These are phyloP conservation scores for Betula pendula DNA, from an alignment of 306 rosid genomes.

Conservation along the genomic window DNA sequence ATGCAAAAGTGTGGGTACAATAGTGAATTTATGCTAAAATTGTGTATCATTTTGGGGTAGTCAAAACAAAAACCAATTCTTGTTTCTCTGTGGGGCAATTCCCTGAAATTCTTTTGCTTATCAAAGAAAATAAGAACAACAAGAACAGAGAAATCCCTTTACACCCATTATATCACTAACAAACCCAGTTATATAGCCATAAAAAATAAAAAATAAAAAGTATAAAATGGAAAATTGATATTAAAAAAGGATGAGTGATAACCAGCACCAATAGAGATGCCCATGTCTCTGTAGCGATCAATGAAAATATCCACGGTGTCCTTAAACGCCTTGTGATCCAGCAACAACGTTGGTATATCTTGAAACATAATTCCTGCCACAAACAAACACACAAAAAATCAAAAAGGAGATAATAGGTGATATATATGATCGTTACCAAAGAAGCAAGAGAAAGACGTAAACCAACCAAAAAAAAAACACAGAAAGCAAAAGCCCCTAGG, in stretches of 20 bases:
- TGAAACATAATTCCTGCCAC: slow-evolving; percentile 94
- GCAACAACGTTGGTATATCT: slow-evolving; percentile 95
- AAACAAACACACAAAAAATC: no score
- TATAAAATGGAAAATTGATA: neutral
- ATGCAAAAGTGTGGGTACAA: neutral
- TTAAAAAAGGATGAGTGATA: slow-evolving; percentile 7
- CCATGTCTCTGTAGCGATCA: slow-evolving; percentile 98
- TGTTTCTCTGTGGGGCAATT: neutral
- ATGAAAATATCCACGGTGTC: slow-evolving; percentile 93
- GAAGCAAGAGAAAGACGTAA: neutral
- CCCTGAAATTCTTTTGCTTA: neutral
- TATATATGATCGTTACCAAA: neutral
- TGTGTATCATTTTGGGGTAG: neutral
- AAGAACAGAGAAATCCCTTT: neutral
- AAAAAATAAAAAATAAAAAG: no score
- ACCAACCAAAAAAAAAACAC: neutral
- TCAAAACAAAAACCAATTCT: neutral
- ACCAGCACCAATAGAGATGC: slow-evolving; percentile 97
- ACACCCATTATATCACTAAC: no score
- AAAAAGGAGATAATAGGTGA: neutral
- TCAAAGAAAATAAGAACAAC: no score
- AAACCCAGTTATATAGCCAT: neutral
- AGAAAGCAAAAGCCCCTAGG: neutral
- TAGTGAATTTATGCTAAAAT: neutral
- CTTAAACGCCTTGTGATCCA: slow-evolving; percentile 94